These are phyloP conservation scores for Candida xyloterini DNA, from an alignment of 805 yeast genomes.

Conservation along the genomic window DNA sequence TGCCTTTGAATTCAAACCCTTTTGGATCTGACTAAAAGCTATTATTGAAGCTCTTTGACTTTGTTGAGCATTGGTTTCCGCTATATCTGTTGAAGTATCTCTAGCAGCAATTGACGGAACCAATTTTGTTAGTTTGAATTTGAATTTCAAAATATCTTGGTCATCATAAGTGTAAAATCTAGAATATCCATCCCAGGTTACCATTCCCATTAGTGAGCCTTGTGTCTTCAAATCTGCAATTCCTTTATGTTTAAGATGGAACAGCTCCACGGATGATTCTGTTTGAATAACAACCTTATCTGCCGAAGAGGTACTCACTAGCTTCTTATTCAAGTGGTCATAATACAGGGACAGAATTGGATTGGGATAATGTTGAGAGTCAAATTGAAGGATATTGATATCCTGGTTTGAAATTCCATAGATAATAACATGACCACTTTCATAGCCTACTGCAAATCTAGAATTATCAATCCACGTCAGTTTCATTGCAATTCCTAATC, in stretches of 20 bases:
- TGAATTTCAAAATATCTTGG: slow-evolving; percentile 16
- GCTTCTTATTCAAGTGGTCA: slow-evolving; percentile 23
- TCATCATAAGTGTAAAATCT: slow-evolving; percentile 33
- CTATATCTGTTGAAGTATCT: slow-evolving; percentile 5
- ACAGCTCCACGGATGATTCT: not conserved
- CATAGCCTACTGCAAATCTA: slow-evolving; percentile 58
- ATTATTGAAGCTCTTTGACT: slow-evolving; percentile 22
- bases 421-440: slow-evolving; percentile 59
- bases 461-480: slow-evolving; percentile 37
- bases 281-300: slow-evolving; percentile 37
- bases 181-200: slow-evolving; percentile 52
- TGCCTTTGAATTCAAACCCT: slow-evolving; percentile 10
- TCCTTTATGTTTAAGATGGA: slow-evolving; percentile 37
- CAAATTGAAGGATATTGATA: slow-evolving; percentile 19
- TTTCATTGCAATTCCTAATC: slow-evolving; percentile 68
- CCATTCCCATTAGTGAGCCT: slow-evolving; percentile 33
- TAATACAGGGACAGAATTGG: slow-evolving; percentile 48
- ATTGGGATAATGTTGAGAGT: slow-evolving; percentile 46
- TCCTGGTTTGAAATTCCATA: slow-evolving; percentile 24
- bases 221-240: slow-evolving; percentile 29
- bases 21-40: slow-evolving; percentile 24
- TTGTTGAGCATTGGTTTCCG: slow-evolving; percentile 15
- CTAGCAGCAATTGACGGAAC: slow-evolving; percentile 27
- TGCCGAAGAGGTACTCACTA: slow-evolving; percentile 49
- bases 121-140: slow-evolving; percentile 25